phyloP scores from a whole-genome alignment of 106 monocot species.

The Allium sativum region DNA sequence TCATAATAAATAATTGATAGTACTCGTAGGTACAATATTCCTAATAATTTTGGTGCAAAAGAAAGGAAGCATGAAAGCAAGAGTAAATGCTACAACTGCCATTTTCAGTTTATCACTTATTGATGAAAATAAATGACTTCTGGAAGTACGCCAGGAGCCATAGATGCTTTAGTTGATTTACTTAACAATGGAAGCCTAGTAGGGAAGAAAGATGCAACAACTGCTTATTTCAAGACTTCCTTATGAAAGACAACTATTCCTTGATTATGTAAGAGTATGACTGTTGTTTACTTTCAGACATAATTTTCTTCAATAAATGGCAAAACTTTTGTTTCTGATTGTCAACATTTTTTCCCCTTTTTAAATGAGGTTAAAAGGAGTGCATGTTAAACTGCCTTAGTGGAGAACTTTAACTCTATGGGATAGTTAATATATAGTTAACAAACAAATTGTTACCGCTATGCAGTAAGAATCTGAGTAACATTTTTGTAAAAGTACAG shows the following conservation, averaged over 20 bases:
- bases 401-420: no score
- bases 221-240: conserved; percentile 44
- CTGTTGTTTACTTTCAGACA: no score
- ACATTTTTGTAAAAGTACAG: no score
- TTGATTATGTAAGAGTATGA: conserved; percentile 8
- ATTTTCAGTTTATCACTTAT: conserved; percentile 75
- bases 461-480: no score
- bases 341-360: no score
- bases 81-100: conserved; percentile 88
- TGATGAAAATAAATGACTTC: conserved; percentile 85
- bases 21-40: conserved; percentile 62
- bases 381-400: no score
- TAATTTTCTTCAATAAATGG: no score
- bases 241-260: conserved; percentile 11
- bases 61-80: conserved; percentile 71
- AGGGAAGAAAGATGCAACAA: conserved; percentile 86
- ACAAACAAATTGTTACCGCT: no score
- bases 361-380: no score
- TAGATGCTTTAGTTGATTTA: conserved; percentile 70
- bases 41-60: conserved; percentile 53
- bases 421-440: no score
- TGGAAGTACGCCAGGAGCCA: conserved; percentile 69
- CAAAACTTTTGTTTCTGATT: no score
- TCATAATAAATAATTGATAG: conserved; percentile 57
- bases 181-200: conserved; percentile 54